Evolutionary conservation across 495 filamentous ascomycete species (phyloP), one percentile per base, ranked within the genome.

Genomic region (Aspergillus diversus): DNA sequence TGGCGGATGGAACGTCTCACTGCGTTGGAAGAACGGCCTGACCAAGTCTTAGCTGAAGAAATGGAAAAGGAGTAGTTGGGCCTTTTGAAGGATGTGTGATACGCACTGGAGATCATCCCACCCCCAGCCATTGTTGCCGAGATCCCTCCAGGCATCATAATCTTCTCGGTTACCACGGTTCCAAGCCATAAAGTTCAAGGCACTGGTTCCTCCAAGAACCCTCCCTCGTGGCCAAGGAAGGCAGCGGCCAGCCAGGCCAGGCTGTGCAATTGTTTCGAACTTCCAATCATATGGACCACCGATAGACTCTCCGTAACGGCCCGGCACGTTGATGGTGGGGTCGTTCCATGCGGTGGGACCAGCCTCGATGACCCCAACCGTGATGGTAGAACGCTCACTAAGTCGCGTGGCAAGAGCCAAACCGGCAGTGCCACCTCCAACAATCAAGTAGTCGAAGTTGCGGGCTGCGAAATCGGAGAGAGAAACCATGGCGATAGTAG

Each of bases 331-430:
- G 65, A 83, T 78, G 31, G 70, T 58, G 1, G 75, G 74, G 11
- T 79, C 79, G 27, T 75, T 70, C 33, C 77, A 67, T 6, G 66
- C 72, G 11, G 72, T 71, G 0, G 68, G 66, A 15, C 83, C 83
- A 37, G 81, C 82, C 67, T 84, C 80, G 33, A 84, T 59, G 7
- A 84, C 74, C 33, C 75, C 78, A 13, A 84, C 77, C 5, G 60
- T 68, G 57, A 81, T 60, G 33, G 72, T 50, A 1, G 75, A 58
- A 56, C 80, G 70, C 48, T 84, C 83, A 34, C 75, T 77, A 8
- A 87, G 73, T 8, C 86, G 76, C 39, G 75, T 74, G 6, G 77
- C 77, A 3, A 77, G 43, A 5, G 63, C 71, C 11, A 79, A 64
- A 1, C 78, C 75, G 1, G 75, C 66, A 5, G 75, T 78, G 17